Base-by-base conservation (phyloP, 2,329 filamentous ascomycete species). In the Phaeoacremonium minimum region DNA sequence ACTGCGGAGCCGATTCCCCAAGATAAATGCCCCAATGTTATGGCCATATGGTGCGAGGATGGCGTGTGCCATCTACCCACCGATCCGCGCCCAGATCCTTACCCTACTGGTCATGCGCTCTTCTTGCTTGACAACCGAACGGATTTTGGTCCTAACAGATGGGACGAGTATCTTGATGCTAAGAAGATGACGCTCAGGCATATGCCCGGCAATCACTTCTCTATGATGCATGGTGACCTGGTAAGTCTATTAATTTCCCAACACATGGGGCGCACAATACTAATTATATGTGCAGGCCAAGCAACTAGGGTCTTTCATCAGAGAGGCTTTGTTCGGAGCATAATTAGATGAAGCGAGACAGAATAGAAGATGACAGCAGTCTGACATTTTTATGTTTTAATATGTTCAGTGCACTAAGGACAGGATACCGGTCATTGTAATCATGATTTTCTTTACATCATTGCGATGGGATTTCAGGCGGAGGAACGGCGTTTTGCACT, bases 141-240 rank as follows among this genome's bases (percentile, higher is more conserved):
- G 4, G 81, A 86, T 57, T 88, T 88, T 55, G 73, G 73, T 3
- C 72, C 79, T 40, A 85, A 86, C 54, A 71, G 79, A 15, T 86
- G 81, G 80, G 80, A 79, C 18, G 75, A 83, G 56, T 79, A 80
- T 29, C 61, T 85, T 28, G 76, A 79, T 35, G 52, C 64, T 33
- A 61, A 71, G 36, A 83, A 79, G 58, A 80, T 85, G 62, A 66
- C 67, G 33, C 81, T 74, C 45, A 71, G 71, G 37, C 77, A 83
- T 50, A 83, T 85, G 77, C 76, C 75, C 13, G 83, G 81, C 3
- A 84, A 87, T 51, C 83, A 87, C 61, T 87, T 87, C 61, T 78
- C 73, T 15, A 87, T 87, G 82, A 86, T 87, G 80, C 78, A 83
- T 56, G 79, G 77, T 43, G 55, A 67, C 4, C 36, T 60, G 38